Conservation (phyloP, 805 yeast genomes). For the Lachancea kluyveri region DNA sequence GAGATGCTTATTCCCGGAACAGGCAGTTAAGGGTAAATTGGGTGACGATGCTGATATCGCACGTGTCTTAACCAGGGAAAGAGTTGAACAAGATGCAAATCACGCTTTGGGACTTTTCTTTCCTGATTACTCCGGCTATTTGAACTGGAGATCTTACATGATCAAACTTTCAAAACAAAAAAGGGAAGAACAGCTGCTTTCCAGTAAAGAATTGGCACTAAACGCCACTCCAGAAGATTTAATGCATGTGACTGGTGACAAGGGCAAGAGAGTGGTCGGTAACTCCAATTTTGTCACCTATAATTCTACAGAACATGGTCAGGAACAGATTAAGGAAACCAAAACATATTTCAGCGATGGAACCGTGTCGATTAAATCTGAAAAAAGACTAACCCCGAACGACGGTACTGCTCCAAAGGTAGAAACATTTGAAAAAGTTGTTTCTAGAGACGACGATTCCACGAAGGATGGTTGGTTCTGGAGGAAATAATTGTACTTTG, state of each 20-base stretch:
- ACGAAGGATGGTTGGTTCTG: conserved; percentile 10
- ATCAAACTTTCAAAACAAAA: conserved; percentile 37
- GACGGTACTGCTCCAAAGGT: conserved; percentile 34
- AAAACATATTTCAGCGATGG: conserved; percentile 41
- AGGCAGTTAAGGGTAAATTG: conserved; percentile 30
- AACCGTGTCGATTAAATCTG: conserved; percentile 31
- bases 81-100: conserved; percentile 39
- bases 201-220: background rate
- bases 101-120: conserved; percentile 57
- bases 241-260: conserved; percentile 13
- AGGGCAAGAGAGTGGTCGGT: conserved; percentile 31
- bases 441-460: conserved; percentile 12
- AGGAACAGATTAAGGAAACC: conserved; percentile 35
- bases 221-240: conserved; percentile 23
- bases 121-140: conserved; percentile 53
- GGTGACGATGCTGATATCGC: conserved; percentile 26
- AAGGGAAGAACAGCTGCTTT: conserved; percentile 16
- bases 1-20: conserved; percentile 81
- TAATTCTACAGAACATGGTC: conserved; percentile 38
- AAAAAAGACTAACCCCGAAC: conserved; percentile 33
- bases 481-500: conserved; percentile 3
- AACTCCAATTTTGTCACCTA: conserved; percentile 33
- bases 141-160: conserved; percentile 64
- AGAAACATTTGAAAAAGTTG: conserved; percentile 24
- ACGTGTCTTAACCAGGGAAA: conserved; percentile 48